phyloP scores from a whole-genome alignment of 257 asterid species.

The Solanum etuberosum region DNA sequence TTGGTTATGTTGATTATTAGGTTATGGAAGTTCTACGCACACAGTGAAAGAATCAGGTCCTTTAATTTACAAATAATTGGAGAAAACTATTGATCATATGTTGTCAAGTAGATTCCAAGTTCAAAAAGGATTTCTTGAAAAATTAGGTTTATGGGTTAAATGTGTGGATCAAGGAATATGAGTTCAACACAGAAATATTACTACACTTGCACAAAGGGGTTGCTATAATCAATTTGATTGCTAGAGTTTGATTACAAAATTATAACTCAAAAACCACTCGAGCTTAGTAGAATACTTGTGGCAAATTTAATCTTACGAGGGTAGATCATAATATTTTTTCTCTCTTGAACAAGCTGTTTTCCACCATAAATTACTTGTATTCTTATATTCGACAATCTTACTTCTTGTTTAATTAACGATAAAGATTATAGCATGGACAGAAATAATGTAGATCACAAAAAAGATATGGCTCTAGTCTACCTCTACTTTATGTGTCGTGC shows the following conservation, averaged over 20 bases:
- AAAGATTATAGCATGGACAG: background rate
- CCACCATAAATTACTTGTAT: background rate
- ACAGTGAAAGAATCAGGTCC: too few relatives aligned
- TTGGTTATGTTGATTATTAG: background rate
- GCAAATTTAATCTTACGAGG: background rate
- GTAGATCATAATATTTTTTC: background rate
- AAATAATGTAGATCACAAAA: background rate
- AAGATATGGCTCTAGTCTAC: background rate
- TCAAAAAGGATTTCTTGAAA: background rate
- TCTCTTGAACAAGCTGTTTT: background rate
- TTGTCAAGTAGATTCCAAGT: background rate
- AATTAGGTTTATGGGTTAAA: background rate
- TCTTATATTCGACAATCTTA: background rate
- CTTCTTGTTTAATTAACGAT: background rate
- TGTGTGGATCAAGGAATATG: background rate
- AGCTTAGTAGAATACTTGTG: background rate
- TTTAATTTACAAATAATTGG: too few relatives aligned
- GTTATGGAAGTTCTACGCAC: too few relatives aligned
- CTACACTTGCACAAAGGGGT: background rate
- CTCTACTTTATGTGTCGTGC: background rate
- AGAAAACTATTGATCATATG: too few relatives aligned
- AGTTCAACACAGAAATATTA: background rate
- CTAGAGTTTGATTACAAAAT: background rate
- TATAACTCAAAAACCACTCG: background rate
- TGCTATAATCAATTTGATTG: background rate